Conservation (phyloP, 2,329 filamentous ascomycete species). For the Mycosphaerella arachidis region DNA sequence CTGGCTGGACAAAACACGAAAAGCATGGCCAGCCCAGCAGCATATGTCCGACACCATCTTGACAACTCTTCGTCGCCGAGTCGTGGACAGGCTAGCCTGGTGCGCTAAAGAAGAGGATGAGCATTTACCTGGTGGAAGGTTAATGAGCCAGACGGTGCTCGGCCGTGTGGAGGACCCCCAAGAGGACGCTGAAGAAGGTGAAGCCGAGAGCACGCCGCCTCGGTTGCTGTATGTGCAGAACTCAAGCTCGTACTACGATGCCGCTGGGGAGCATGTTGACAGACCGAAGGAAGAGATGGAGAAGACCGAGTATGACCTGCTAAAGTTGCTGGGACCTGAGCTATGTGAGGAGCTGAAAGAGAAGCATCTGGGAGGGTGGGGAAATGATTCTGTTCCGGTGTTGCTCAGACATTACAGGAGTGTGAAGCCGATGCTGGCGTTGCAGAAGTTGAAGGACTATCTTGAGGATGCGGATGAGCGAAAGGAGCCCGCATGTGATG, state of each 20-base stretch:
- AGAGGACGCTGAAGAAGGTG: not conserved
- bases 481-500: too few species aligned
- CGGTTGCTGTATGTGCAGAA: not conserved
- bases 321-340: not conserved
- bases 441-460: conserved; percentile 1
- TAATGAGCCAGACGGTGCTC: not conserved
- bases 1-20: not conserved
- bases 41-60: not conserved
- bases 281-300: not conserved
- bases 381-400: not conserved
- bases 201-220: not conserved
- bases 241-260: not conserved
- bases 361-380: not conserved
- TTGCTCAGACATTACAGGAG: not conserved
- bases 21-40: not conserved
- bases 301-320: not conserved
- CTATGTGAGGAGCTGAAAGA: not conserved
- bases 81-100: not conserved
- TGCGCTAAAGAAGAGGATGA: not conserved
- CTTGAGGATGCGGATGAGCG: not conserved
- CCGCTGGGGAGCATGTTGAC: not conserved
- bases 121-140: not conserved
- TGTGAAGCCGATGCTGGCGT: not conserved
- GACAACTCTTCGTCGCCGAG: not conserved
- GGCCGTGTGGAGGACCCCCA: not conserved